Percentiles rank a stretch among this genome's conserved stretches.
Evolutionary conservation across 2,329 filamentous ascomycete species (phyloP).

Genomic region (Microascus cirrosus): DNA sequence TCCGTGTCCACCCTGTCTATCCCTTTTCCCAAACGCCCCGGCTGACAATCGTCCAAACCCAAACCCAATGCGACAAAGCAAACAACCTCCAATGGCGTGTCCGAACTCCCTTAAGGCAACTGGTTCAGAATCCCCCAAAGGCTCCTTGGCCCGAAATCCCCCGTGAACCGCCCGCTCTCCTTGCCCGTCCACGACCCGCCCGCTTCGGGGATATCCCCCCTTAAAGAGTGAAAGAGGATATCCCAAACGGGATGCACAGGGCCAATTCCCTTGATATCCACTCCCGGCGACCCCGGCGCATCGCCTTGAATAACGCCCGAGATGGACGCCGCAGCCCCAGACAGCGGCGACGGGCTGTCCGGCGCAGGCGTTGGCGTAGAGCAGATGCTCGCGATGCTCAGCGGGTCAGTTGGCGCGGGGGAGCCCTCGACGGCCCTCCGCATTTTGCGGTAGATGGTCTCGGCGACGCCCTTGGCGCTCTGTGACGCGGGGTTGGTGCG

Average conservation of each 20-base stretch:
- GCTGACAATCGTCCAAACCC: background rate
- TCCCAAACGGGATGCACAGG: background rate
- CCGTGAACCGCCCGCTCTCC: constrained; percentile 36
- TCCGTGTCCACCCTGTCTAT: background rate
- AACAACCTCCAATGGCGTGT: background rate
- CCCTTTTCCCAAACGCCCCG: background rate
- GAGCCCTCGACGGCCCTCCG: background rate
- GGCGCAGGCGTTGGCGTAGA: background rate
- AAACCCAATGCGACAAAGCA: background rate
- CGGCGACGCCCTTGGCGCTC: constrained; percentile 41
- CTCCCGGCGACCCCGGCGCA: background rate
- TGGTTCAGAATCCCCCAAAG: constrained; percentile 46
- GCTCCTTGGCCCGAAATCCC: constrained; percentile 42
- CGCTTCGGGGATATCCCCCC: background rate
- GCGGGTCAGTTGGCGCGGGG: background rate
- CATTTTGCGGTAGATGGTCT: constrained; percentile 26
- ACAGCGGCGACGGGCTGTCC: background rate
- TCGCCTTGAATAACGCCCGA: background rate
- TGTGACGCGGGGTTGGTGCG: constrained; percentile 40
- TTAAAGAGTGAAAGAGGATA: background rate
- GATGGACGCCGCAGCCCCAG: background rate
- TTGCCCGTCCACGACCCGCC: background rate
- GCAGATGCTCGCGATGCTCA: constrained; percentile 5
- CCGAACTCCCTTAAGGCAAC: constrained; percentile 12
- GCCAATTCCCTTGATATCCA: background rate